phyloP scores from a whole-genome alignment of 352 stramenopile genomes.

The Phytophthora cryptogea region DNA sequence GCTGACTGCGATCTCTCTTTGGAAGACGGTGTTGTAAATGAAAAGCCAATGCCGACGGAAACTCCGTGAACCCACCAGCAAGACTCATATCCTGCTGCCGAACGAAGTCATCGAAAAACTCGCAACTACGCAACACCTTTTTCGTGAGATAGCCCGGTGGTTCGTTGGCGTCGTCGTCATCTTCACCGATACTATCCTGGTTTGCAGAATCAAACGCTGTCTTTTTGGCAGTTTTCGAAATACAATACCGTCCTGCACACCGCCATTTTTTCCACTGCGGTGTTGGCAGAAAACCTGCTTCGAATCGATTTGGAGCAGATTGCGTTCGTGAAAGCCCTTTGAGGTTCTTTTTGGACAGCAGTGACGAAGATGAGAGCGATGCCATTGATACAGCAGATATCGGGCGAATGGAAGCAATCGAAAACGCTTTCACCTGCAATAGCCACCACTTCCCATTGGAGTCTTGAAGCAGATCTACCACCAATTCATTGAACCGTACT shows the following conservation, averaged over 20 bases:
- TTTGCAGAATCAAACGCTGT: not conserved
- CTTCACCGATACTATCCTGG: constrained; percentile 8
- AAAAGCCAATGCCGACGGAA: constrained; percentile 48
- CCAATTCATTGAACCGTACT: constrained; percentile 51
- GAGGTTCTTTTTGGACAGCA: not conserved
- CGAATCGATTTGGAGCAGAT: constrained; percentile 53
- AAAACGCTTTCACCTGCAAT: constrained; percentile 75
- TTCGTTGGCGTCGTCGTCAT: constrained; percentile 15
- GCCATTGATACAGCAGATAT: constrained; percentile 17
- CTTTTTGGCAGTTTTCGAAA: not conserved
- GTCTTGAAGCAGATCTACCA: constrained; percentile 65
- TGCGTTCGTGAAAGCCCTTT: constrained; percentile 33
- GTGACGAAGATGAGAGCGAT: not conserved
- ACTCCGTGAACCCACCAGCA: constrained; percentile 43
- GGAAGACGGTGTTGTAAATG: constrained; percentile 59
- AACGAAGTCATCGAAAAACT: constrained; percentile 62
- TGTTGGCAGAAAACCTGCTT: constrained; percentile 12
- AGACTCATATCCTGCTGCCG: constrained; percentile 48
- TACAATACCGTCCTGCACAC: constrained; percentile 49
- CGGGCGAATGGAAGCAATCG: constrained; percentile 28
- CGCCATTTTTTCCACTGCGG: constrained; percentile 54
- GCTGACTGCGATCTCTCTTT: constrained; percentile 50
- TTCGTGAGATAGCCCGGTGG: constrained; percentile 63
- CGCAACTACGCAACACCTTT: constrained; percentile 67
- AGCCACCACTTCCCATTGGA: constrained; percentile 59